These are phyloP conservation scores for Fagopyrum tataricum DNA, from an alignment of 148 eudicot species.

Conservation along the genomic window DNA sequence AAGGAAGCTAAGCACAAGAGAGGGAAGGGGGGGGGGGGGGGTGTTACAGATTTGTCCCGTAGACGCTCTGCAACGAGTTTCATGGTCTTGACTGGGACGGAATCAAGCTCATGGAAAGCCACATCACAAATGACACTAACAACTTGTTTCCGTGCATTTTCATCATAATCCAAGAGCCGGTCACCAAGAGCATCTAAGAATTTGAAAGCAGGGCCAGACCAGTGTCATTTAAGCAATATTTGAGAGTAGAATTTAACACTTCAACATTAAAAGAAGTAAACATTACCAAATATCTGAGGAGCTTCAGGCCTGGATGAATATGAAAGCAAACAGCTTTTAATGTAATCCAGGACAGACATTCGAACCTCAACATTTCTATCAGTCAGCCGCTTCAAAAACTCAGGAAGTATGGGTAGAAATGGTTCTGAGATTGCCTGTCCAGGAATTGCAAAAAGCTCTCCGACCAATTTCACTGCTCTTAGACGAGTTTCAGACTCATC, in stretches of 20 bases:
- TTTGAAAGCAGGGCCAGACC: slow-evolving; percentile 11
- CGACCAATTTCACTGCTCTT: slow-evolving; percentile 72
- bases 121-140: slow-evolving; percentile 85
- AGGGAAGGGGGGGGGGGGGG: no score
- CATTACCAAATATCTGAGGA: slow-evolving; percentile 74
- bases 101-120: slow-evolving; percentile 57
- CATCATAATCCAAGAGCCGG: slow-evolving; percentile 94
- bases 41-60: slow-evolving; percentile 87
- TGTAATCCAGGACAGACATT: slow-evolving; percentile 73
- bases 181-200: slow-evolving; percentile 75
- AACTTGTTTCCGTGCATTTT: slow-evolving; percentile 89
- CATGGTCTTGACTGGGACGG: slow-evolving; percentile 60
- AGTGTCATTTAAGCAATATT: slow-evolving; percentile 7
- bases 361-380: slow-evolving; percentile 86
- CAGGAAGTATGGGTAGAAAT: slow-evolving; percentile 71
- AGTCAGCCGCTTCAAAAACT: slow-evolving; percentile 83
- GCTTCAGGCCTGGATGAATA: slow-evolving; percentile 68
- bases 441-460: slow-evolving; percentile 86
- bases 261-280: slow-evolving; percentile 5
- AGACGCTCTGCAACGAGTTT: slow-evolving; percentile 90
- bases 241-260: not conserved
- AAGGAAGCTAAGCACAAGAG: not conserved
- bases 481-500: slow-evolving; percentile 77
- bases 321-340: slow-evolving; percentile 68
- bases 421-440: slow-evolving; percentile 54